Percentiles rank a stretch among this genome's conserved stretches.
Conservation (phyloP, 176 grass and related monocot genomes). For the Bothriochloa decipiens region DNA sequence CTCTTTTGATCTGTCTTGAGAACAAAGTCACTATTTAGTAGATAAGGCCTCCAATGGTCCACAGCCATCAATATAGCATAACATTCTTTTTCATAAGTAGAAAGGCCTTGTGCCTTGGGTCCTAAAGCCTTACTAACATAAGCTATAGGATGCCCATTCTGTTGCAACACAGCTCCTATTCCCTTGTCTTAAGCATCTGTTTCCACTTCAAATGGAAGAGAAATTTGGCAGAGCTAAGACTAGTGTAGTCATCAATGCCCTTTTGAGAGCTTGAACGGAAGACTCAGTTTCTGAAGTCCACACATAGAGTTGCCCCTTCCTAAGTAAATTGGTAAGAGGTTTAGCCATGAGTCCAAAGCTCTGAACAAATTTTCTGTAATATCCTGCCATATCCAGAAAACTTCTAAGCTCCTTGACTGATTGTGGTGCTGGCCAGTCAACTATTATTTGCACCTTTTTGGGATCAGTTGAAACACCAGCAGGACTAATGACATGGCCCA, state of each 20-base stretch:
- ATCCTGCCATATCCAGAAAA: too few relatives aligned
- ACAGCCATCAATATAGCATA: neutral
- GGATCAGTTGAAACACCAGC: too few relatives aligned
- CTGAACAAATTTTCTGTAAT: too few relatives aligned
- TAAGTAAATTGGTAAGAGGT: too few relatives aligned
- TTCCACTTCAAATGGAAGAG: accelerated
- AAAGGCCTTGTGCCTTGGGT: neutral
- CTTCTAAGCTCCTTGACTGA: too few relatives aligned
- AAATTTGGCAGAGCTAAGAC: neutral
- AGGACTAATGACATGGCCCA: too few relatives aligned
- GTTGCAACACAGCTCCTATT: neutral
- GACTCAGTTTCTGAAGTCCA: too few relatives aligned
- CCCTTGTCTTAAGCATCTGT: neutral
- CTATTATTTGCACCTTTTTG: too few relatives aligned
- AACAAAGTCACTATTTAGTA: accelerated
- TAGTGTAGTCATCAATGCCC: too few relatives aligned
- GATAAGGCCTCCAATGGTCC: neutral
- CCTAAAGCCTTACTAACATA: neutral
- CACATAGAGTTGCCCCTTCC: too few relatives aligned
- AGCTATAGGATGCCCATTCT: neutral
- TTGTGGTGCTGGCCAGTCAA: accelerated
- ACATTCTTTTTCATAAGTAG: neutral
- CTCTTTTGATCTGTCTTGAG: neutral
- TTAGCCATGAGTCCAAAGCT: too few relatives aligned
- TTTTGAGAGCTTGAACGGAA: too few relatives aligned